These are phyloP conservation scores for Debaryomyces coudertii DNA, from an alignment of 1,139 yeast species.

Conservation along the genomic window DNA sequence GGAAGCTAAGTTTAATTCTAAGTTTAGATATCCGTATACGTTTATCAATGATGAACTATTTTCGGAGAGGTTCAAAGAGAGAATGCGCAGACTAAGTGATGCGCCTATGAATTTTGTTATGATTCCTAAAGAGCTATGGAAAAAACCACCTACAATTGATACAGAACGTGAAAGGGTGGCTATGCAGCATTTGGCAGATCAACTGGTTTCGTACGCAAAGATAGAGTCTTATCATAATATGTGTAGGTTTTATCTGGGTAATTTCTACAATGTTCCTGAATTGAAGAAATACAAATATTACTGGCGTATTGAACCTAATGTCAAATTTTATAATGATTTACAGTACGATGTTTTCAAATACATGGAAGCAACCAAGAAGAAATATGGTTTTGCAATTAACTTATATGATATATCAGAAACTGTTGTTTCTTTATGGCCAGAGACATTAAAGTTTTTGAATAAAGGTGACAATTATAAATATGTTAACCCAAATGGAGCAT, in stretches of 20 bases:
- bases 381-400: constrained; percentile 71
- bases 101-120: constrained; percentile 62
- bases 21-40: constrained; percentile 79
- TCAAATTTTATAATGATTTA: constrained; percentile 64
- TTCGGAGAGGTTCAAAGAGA: constrained; percentile 54
- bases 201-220: constrained; percentile 65
- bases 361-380: constrained; percentile 63
- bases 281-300: constrained; percentile 56
- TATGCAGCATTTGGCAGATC: constrained; percentile 41
- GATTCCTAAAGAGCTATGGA: constrained; percentile 63
- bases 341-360: constrained; percentile 79
- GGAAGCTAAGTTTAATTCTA: constrained; percentile 65
- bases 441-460: constrained; percentile 60
- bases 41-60: constrained; percentile 75
- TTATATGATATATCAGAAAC: constrained; percentile 71
- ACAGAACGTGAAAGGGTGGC: constrained; percentile 38
- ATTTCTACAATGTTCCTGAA: constrained; percentile 64
- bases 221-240: constrained; percentile 72
- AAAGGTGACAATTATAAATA: constrained; percentile 62
- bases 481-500: constrained; percentile 60
- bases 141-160: constrained; percentile 63
- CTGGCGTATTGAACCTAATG: constrained; percentile 84
- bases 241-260: constrained; percentile 65
- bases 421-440: constrained; percentile 67
- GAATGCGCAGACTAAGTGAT: constrained; percentile 42